Evolutionary conservation across 768 basidiomycete genomes (phyloP).

Genomic region (Suillus hirtellus): DNA sequence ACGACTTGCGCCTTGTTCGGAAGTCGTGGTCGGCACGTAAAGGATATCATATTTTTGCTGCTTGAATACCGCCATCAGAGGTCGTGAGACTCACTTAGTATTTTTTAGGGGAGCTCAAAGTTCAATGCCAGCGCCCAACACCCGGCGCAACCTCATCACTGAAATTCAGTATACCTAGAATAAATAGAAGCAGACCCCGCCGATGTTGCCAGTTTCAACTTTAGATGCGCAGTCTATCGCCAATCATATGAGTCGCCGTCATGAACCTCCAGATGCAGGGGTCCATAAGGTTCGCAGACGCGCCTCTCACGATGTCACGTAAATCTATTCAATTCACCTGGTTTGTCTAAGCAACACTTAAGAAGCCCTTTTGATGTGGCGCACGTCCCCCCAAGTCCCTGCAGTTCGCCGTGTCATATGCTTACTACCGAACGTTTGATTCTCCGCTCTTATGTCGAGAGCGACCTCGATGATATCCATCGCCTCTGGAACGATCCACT

Average conservation of each 20-base stretch:
- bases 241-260: neutral
- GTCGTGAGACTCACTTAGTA: too few relatives aligned
- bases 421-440: constrained; percentile 35
- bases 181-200: too few relatives aligned
- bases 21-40: too few relatives aligned
- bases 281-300: neutral
- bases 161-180: too few relatives aligned
- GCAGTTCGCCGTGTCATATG: constrained; percentile 15
- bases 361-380: neutral
- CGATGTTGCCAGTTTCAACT: too few relatives aligned
- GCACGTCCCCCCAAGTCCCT: neutral
- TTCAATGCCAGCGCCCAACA: too few relatives aligned
- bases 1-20: too few relatives aligned
- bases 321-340: neutral
- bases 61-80: too few relatives aligned
- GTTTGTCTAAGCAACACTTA: neutral
- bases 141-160: too few relatives aligned
- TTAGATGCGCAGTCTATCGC: neutral
- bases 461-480: constrained; percentile 33
- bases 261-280: neutral
- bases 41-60: too few relatives aligned
- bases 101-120: too few relatives aligned
- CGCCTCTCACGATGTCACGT: neutral
- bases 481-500: constrained; percentile 32
- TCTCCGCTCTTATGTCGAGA: constrained; percentile 33